Percentiles rank a stretch among this genome's conserved stretches.
These are phyloP conservation scores for Salicornia ramosissima DNA, from an alignment of 148 eudicot genomes.

Conservation along the genomic window DNA sequence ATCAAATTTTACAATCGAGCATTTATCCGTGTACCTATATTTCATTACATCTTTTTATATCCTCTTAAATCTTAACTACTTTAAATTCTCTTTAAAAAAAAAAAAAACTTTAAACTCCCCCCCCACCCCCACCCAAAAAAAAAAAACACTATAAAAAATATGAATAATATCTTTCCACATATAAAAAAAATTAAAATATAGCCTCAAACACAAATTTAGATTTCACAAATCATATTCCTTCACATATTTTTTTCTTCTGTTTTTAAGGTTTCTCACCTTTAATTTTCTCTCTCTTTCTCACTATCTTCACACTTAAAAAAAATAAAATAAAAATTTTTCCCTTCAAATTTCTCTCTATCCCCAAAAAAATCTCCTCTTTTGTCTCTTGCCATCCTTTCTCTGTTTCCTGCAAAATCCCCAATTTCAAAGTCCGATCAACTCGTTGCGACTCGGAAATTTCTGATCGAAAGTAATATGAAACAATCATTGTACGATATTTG, in stretches of 20 bases:
- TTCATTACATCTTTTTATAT: no score
- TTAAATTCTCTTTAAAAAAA: no score
- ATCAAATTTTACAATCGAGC: no score
- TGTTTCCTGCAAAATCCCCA: constrained; percentile 3
- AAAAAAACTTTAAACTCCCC: no score
- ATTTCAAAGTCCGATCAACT: constrained; percentile 8
- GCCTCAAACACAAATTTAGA: not conserved
- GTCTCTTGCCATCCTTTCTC: constrained; percentile 7
- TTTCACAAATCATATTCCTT: not conserved
- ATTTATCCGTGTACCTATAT: no score
- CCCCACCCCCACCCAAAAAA: no score
- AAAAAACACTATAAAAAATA: no score
- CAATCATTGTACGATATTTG: not conserved
- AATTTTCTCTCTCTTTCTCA: not conserved
- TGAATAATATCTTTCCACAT: not conserved
- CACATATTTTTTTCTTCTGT: constrained; percentile 1
- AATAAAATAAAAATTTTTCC: not conserved
- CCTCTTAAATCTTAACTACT: no score
- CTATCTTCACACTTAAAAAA: constrained; percentile 6
- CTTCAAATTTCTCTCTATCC: not conserved
- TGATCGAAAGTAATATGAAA: not conserved
- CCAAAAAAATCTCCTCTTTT: constrained; percentile 10
- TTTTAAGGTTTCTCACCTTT: constrained; percentile 7
- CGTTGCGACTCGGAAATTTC: constrained; percentile 7
- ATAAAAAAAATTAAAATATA: not conserved